Evolutionary conservation across 73 alveolate species (phyloP), one percentile per base, ranked within the genome.

Genomic region (Symbiodinium natans): DNA sequence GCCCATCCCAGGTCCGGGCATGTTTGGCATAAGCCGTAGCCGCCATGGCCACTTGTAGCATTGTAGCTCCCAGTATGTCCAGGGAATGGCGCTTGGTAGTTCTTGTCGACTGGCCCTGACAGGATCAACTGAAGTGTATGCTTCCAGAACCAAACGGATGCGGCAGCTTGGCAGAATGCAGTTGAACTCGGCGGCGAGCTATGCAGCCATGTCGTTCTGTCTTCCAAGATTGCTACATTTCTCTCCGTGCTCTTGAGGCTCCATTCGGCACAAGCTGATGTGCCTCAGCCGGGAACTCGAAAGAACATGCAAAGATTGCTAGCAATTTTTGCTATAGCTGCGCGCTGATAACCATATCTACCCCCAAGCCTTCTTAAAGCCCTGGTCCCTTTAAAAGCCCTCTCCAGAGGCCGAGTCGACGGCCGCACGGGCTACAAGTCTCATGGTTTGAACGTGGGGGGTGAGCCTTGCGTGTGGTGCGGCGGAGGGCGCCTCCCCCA

Each of bases 391-490:
- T n/a, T n/a, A n/a, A n/a, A n/a, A n/a, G n/a, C n/a, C n/a, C n/a
- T 25, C 54, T 33, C 8, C 87, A 2, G 38, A 88, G 95, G 95
- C 42, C 97, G 97, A 0, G 97, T 90, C 80, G 97, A 90, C 36
- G 97, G 97, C 19, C 97, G 97, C 25, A 71, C 21, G 11, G 97
- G 97, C 25, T 71, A 71, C 36, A 48, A 56, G 3, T 68, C 87
- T 29, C 97, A 90, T 34, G 97, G 97, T n/a, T 42, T 90, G 68
- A 71, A 41, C 25, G 97, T 90, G 33, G 97, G 97, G 42, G 97
- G 97, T 29, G 87, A 68, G 80, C 97, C 97, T 21, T 90, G 97
- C n/a, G 97, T 90, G 23, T 90, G 97, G 97, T 90, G 97, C 39
- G 97, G 97, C 19, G 97, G 97, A 17, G 88, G 87, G 95, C 27